Percentiles rank a stretch among this genome's conserved stretches.
Evolutionary conservation across 2,329 filamentous ascomycete genomes (phyloP).

Genomic region (Alternaria sp.): DNA sequence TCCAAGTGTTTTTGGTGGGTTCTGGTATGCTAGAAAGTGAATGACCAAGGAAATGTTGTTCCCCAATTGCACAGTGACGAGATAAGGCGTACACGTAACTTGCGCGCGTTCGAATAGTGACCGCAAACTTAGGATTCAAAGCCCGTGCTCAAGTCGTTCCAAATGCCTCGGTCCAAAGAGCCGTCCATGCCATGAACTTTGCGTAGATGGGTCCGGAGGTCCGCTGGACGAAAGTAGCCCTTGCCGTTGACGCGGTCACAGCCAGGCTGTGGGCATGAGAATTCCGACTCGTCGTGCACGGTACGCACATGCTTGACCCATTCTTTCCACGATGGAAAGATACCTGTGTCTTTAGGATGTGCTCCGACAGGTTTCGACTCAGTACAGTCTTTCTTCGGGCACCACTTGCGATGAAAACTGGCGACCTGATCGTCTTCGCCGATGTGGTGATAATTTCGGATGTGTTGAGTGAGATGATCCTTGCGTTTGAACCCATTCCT

Average conservation of each 20-base stretch:
- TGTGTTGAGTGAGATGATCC: not conserved
- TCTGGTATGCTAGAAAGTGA: not conserved
- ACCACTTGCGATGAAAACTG: too few species aligned
- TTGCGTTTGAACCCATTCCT: not conserved
- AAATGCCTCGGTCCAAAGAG: not conserved
- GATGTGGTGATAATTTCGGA: slow-evolving; percentile 3
- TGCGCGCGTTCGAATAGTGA: too few species aligned
- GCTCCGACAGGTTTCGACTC: too few species aligned
- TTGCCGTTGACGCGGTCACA: not conserved
- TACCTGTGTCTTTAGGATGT: too few species aligned
- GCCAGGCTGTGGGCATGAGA: not conserved
- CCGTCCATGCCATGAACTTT: not conserved
- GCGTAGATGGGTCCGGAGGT: not conserved
- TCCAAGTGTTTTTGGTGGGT: not conserved
- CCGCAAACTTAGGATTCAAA: too few species aligned
- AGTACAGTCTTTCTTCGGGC: not conserved
- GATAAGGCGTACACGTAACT: too few species aligned
- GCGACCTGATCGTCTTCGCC: not conserved
- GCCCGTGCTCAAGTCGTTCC: not conserved
- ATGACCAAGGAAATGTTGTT: not conserved
- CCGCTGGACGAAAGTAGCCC: not conserved
- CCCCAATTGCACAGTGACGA: not conserved
- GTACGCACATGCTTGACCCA: not conserved
- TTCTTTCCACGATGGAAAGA: accelerated
- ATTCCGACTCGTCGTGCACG: not conserved